phyloP scores from a whole-genome alignment of 768 basidiomycete genomes.

The Amanita inopinata region DNA sequence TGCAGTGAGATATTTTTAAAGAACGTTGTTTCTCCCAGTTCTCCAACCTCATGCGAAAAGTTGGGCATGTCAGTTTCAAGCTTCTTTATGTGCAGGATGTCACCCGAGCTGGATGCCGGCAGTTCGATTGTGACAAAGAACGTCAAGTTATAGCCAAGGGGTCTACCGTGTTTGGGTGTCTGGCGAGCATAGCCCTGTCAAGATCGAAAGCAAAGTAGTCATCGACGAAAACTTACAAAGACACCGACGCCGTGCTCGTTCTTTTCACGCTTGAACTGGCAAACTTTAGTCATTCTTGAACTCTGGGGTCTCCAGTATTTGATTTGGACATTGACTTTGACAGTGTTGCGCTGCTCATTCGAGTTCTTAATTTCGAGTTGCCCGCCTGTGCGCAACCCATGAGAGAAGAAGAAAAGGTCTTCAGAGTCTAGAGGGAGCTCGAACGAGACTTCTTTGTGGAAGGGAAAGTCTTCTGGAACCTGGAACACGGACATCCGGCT shows the following conservation, averaged over 20 bases:
- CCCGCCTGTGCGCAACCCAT: constrained; percentile 18
- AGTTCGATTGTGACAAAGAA: constrained; percentile 19
- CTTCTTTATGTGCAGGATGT: constrained; percentile 25
- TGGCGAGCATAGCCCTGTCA: constrained; percentile 3
- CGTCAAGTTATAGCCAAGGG: constrained; percentile 10
- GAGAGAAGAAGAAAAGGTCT: constrained; percentile 23
- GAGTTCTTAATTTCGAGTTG: constrained; percentile 11
- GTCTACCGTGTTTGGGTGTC: constrained; percentile 11
- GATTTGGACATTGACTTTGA: constrained; percentile 9
- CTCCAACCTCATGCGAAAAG: constrained; percentile 29
- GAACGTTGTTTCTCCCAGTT: constrained; percentile 24
- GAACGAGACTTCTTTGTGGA: constrained; percentile 12
- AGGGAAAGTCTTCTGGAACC: constrained; percentile 5
- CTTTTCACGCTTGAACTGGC: constrained; percentile 18
- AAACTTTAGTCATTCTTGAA: constrained; percentile 19
- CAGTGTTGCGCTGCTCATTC: constrained; percentile 4
- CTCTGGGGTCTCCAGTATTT: constrained; percentile 13
- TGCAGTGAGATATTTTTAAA: constrained; percentile 31
- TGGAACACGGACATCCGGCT: neutral
- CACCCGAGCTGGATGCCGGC: constrained; percentile 12
- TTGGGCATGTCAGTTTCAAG: constrained; percentile 35
- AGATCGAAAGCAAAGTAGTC: neutral
- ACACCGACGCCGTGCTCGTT: constrained; percentile 25
- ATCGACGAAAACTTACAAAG: constrained; percentile 20
- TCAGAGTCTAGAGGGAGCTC: constrained; percentile 20